Evolutionary conservation across 2,329 filamentous ascomycete genomes (phyloP), one percentile per base, ranked within the genome.

Genomic region (Thermochaetoides dissita): DNA sequence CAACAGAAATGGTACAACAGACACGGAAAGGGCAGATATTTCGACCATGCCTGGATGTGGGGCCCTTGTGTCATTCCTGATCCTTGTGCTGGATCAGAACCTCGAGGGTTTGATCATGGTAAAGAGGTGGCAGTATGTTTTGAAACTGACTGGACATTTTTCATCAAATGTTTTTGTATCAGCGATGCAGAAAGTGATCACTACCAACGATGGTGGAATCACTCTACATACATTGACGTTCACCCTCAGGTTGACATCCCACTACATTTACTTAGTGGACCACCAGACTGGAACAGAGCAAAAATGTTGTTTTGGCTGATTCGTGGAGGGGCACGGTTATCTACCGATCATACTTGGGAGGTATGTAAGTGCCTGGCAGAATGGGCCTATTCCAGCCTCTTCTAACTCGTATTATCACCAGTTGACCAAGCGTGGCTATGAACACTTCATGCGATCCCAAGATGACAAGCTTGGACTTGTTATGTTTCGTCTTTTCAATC

Each of bases 1-100:
- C 64, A 68, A 52, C 62, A 71, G 39, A 55, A 59, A 3, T 74
- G 69, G 66, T 61, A 62, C 36, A 59, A 38, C 42, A 3, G 30
- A 52, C 36, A 55, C 42, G 62, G 59, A 7, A 56, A 51, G 6
- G 50, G 53, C 33, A 55, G 58, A 9, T 53, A 54, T 46, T 63
- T 60, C 42, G 50, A 60, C 5, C 17, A 24, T 24, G 17, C 17
- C 17, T 3, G 37, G 59, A 66, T 47, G 12, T 39, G 6, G 30
- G 17, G 11, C 31, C 31, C 32, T 24, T 12, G 11, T 31, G 10
- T 17, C 1, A 24, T 24, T 24, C 17, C 17, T 24, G 17, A 24
- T 24, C 17, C 17, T 24, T 24, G 17, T 24, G 17, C 17, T 24
- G 17, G 17, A 24, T 24, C 17, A 24, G 17, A 24, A 24, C 17